Evolutionary conservation across 2,329 filamentous ascomycete genomes (phyloP).

Genomic region (Arthroderma sp.): DNA sequence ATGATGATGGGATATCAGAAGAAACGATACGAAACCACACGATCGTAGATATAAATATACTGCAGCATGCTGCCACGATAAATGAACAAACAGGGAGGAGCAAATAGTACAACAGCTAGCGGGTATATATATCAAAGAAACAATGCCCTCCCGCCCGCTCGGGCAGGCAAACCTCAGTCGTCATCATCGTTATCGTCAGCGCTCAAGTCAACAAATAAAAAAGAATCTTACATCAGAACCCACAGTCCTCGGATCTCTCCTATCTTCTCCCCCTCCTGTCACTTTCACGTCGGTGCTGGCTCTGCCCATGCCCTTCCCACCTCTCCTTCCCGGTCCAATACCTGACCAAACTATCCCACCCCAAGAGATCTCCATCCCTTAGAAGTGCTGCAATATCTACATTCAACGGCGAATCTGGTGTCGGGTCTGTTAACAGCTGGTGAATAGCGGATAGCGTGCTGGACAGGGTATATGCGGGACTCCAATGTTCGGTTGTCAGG

Average conservation of each 20-base stretch:
- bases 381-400: conserved; percentile 35
- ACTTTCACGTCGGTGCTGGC: conserved; percentile 21
- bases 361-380: conserved; percentile 31
- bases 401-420: conserved; percentile 36
- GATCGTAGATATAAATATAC: too few relatives aligned
- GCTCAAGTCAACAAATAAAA: not conserved
- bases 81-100: too few relatives aligned
- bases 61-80: too few relatives aligned
- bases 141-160: too few relatives aligned
- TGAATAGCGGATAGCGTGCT: conserved; percentile 35
- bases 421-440: conserved; percentile 32
- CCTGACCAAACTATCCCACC: conserved; percentile 33
- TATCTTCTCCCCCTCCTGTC: conserved; percentile 22
- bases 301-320: conserved; percentile 24
- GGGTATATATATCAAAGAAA: too few relatives aligned
- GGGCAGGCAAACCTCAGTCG: too few relatives aligned
- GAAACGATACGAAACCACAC: too few relatives aligned
- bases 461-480: conserved; percentile 65
- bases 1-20: too few relatives aligned
- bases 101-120: too few relatives aligned
- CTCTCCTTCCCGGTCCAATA: conserved; percentile 36
- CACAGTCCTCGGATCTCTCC: not conserved
- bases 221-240: not conserved
- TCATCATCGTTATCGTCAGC: too few relatives aligned
- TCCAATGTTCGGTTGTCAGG: conserved; percentile 60